phyloP scores from a whole-genome alignment of 306 rosid genomes.

The Vigna reflexopilosa region DNA sequence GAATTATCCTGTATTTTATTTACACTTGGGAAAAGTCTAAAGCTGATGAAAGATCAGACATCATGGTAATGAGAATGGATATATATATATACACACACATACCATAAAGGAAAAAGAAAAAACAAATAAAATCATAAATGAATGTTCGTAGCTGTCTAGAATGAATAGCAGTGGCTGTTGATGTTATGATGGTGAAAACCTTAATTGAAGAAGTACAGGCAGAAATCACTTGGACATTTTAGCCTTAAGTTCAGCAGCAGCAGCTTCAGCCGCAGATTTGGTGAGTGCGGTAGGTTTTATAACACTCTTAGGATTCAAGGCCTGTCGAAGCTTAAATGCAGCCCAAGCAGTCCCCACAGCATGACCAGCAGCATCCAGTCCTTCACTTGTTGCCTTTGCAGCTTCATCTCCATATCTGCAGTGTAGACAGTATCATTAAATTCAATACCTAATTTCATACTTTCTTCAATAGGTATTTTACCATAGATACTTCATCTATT shows the following conservation, averaged over 20 bases:
- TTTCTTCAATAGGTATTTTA: constrained; percentile 5
- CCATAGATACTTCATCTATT: constrained; percentile 19
- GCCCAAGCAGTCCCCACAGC: constrained; percentile 94
- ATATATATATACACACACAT: too few relatives aligned
- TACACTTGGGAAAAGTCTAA: too few relatives aligned
- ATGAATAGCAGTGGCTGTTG: too few relatives aligned
- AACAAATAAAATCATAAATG: too few relatives aligned
- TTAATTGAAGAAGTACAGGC: constrained; percentile 24
- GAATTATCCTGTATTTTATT: too few relatives aligned
- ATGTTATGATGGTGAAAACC: too few relatives aligned
- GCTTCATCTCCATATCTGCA: constrained; percentile 93
- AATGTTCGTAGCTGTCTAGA: too few relatives aligned
- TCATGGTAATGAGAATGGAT: too few relatives aligned
- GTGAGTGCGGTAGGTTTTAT: constrained; percentile 60
- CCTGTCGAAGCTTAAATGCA: constrained; percentile 80
- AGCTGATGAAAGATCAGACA: too few relatives aligned
- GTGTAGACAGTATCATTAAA: constrained; percentile 26
- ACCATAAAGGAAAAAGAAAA: too few relatives aligned
- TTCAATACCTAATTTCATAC: constrained; percentile 20
- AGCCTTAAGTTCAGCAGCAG: constrained; percentile 61
- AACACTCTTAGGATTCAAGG: constrained; percentile 75
- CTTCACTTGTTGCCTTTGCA: constrained; percentile 78
- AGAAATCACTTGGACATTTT: constrained; percentile 59
- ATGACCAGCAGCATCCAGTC: constrained; percentile 93
- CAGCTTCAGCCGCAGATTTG: constrained; percentile 70